Conservation (phyloP, 1,284 basidiomycete genomes). For the Trichosporon coremiiforme region DNA sequence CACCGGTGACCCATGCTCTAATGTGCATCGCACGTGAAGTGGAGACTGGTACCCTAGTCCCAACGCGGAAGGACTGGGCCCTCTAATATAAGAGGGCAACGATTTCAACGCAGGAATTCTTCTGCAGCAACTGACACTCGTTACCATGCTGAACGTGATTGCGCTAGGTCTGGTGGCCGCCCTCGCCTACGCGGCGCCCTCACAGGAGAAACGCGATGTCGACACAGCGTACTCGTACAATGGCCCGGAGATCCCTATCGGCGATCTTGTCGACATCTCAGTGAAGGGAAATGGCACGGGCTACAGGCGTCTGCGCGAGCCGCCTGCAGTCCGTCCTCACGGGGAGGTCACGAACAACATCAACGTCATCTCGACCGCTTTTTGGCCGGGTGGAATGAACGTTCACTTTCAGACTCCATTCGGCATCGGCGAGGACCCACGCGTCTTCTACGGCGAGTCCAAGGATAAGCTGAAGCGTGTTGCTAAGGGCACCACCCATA, state of each 20-base stretch:
- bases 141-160: not conserved
- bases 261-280: slow-evolving; percentile 38
- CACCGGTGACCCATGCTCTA: not conserved
- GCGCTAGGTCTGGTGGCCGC: not conserved
- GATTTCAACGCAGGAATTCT: not conserved
- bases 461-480: slow-evolving; percentile 28
- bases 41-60: not conserved
- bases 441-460: slow-evolving; percentile 33
- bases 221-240: slow-evolving; percentile 36
- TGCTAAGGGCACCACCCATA: slow-evolving; percentile 32
- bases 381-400: slow-evolving; percentile 40
- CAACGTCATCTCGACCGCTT: slow-evolving; percentile 41
- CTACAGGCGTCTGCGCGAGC: slow-evolving; percentile 35
- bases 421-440: slow-evolving; percentile 37
- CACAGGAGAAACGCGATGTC: slow-evolving; percentile 21
- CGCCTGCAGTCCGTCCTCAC: slow-evolving; percentile 30
- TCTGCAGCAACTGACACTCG: not conserved
- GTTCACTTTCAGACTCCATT: slow-evolving; percentile 47
- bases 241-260: slow-evolving; percentile 39
- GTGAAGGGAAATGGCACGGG: slow-evolving; percentile 36
- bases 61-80: not conserved
- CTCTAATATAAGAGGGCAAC: not conserved
- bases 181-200: not conserved
- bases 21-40: not conserved
- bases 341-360: slow-evolving; percentile 43